Evolutionary conservation across 495 filamentous ascomycete species (phyloP), one percentile per base, ranked within the genome.

Genomic region (Penicillium herquei): DNA sequence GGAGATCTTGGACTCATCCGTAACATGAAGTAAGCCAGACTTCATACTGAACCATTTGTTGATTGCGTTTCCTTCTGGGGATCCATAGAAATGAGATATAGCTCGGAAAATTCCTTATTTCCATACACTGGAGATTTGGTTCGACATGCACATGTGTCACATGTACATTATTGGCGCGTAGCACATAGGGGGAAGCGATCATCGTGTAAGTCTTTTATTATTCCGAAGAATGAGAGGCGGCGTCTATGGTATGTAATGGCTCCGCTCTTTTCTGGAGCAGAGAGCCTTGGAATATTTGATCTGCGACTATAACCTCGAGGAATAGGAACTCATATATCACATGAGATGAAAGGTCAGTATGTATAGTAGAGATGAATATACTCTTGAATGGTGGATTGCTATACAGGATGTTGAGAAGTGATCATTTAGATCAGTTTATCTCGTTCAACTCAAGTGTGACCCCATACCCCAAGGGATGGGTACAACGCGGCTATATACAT

Each of bases 1-100:
- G 1, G 53, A 61, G 16, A 53, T 14, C 35, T 61, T 64, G 39
- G 54, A 44, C 42, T 68, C 59, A n/a, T 55, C 53, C n/a, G 44
- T 30, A 13, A 35, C 16, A 14, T 54, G 30, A 42, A 56, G 32
- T n/a, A 32, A 51, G 14, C 41, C 44, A 30, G 51, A 49, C 39
- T 58, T 54, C 59, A 62, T 65, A 16, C 56, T 59, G 52, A 31
- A 43, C 21, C 7, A 16, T 43, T 31, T 14, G 11, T 13, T 16
- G 13, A 46, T 31, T 31, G 30, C 9, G 3, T 30, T 18, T 7
- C 3, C 6, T 31, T 10, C 7, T 21, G 26, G 7, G 14, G 3
- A 3, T 1, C n/a, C 30, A 46, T 46, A 46, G 16, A 17, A 9
- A 42, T 26, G 8, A 4, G 21, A 26, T 6, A 12, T 6, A 44